Evolutionary conservation across 257 asterid genomes (phyloP), one percentile per base, ranked within the genome.

Genomic region (Lavandula angustifolia): DNA sequence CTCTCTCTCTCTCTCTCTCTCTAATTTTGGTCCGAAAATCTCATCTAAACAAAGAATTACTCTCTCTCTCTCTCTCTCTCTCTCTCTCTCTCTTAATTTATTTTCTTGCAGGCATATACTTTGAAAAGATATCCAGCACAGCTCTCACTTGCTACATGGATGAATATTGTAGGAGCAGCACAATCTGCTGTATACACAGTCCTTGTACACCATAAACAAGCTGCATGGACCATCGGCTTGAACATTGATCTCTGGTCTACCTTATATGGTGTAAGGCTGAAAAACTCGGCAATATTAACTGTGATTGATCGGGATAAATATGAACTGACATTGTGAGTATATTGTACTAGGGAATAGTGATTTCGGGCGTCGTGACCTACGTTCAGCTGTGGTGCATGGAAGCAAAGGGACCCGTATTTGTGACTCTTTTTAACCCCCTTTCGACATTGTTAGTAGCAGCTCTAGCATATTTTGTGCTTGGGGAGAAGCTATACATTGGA

Each of bases 241-340:
- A 57, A 89, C 71, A 76, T 89, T 67, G 96, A 87, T 78, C 78
- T 89, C 59, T 87, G 85, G 91, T 85, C 91, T 33, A 79, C 85
- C 8, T 43, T 89, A 58, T 85, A 85, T 16, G 91, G 94, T 6
- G 96, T 85, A 74, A 78, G 86, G 6, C 51, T 56, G 4, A 50
- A 9, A 1, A 32, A 8, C 32, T 18, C 6, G 9, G 43, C 3
- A 67, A 35, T 47, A 29, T 37, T 54, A n/a, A n/a, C n/a, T 9
- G 51, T 54, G 48, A 49, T 41, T 3, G 27, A 57, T 47, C 18
- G 22, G 10, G 34, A 12, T 27, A 44, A 34, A 64, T 10, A 29
- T 34, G 32, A 17, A 22, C 10, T 63, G 34, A 13, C 6, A 77
- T 58, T 27, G 55, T 18, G 3, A 10, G 32, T 51, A 35, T 9